These are phyloP conservation scores for Phaeodactylum tricornutum DNA, from an alignment of 108 stramenopile species.

Conservation along the genomic window DNA sequence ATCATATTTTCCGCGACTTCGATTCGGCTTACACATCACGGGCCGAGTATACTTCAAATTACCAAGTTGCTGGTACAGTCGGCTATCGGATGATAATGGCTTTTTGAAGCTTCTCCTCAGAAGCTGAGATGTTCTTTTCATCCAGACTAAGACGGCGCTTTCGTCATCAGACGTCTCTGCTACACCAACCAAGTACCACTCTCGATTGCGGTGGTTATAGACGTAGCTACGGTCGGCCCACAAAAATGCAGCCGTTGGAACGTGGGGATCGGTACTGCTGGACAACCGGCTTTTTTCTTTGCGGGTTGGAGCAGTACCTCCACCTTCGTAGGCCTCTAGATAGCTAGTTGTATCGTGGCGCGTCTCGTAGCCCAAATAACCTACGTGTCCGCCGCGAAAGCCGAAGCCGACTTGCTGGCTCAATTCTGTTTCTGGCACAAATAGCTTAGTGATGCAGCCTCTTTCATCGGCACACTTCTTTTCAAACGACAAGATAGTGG, in stretches of 20 bases:
- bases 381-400: slow-evolving; percentile 76
- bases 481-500: not conserved
- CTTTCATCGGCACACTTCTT: not conserved
- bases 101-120: too few species aligned
- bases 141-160: slow-evolving; percentile 37
- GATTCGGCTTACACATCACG: too few species aligned
- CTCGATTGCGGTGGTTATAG: slow-evolving; percentile 52
- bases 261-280: slow-evolving; percentile 13
- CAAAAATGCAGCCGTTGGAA: slow-evolving; percentile 72
- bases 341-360: slow-evolving; percentile 51
- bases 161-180: slow-evolving; percentile 11
- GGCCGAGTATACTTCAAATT: slow-evolving; percentile 26
- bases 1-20: slow-evolving; percentile 41
- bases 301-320: not conserved
- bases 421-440: not conserved
- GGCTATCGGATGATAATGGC: too few species aligned
- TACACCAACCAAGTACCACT: slow-evolving; percentile 64
- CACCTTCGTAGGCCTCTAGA: slow-evolving; percentile 24
- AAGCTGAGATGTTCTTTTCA: slow-evolving; percentile 21
- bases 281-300: not conserved
- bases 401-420: slow-evolving; percentile 34
- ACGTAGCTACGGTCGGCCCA: slow-evolving; percentile 60
- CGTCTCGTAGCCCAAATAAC: slow-evolving; percentile 75
- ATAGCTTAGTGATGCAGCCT: not conserved
- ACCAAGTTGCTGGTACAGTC: not conserved